Percentiles rank a stretch among this genome's conserved stretches.
phyloP scores from a whole-genome alignment of 192 early-diverging fungal species.

The Linnemannia hyalina region DNA sequence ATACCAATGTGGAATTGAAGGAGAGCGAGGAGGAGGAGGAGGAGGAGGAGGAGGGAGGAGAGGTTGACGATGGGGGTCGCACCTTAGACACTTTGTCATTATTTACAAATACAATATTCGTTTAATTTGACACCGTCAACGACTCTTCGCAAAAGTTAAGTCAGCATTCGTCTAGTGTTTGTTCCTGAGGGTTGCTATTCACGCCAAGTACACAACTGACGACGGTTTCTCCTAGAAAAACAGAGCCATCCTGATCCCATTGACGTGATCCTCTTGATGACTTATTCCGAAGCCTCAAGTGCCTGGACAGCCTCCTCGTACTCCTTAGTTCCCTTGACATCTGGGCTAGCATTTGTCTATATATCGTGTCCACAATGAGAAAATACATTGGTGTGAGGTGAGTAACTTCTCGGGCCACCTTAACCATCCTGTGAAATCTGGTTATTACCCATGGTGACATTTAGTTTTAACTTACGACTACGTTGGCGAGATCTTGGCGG shows the following conservation, averaged over 20 bases:
- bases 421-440: not conserved
- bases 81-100: no score
- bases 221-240: not conserved
- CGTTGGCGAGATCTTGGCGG: constrained; percentile 58
- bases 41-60: no score
- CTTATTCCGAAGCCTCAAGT: constrained; percentile 30
- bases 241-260: not conserved
- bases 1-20: not conserved
- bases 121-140: no score
- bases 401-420: not conserved
- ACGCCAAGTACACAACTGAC: not conserved
- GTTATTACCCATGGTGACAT: no score
- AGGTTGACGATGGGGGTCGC: no score
- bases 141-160: no score
- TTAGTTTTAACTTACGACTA: constrained; percentile 55
- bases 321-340: constrained; percentile 48
- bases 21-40: no score
- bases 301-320: constrained; percentile 45
- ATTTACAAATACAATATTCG: no score
- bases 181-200: no score
- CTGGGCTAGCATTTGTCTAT: constrained; percentile 38
- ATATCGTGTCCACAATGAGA: not conserved
- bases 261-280: no score
- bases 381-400: not conserved
- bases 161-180: no score